A percentile compares a stretch with the other conserved stretches of the same genome.
These are phyloP conservation scores for Trypanosoma melophagium DNA, from an alignment of 208 protist species.

Conservation along the genomic window DNA sequence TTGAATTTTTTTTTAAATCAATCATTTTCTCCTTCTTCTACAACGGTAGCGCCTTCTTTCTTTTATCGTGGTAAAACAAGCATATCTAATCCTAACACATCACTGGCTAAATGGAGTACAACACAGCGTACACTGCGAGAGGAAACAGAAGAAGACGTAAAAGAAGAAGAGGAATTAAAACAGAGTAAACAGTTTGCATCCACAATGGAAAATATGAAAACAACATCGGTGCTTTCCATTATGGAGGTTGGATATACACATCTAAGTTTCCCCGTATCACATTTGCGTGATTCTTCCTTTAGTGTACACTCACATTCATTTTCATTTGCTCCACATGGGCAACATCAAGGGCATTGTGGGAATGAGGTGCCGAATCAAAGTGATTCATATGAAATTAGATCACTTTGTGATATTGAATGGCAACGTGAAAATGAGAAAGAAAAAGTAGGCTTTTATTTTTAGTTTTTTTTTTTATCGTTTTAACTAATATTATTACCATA, in stretches of 20 bases:
- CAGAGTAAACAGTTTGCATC: neutral
- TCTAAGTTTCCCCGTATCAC: neutral
- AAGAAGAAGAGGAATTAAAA: neutral
- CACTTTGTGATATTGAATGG: no score
- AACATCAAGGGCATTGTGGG: no score
- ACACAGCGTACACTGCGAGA: neutral
- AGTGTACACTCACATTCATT: neutral
- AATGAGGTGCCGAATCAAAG: no score
- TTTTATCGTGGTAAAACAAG: neutral
- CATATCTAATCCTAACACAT: neutral
- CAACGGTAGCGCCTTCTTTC: constrained; percentile 1
- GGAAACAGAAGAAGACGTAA: no score
- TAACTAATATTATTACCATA: constrained; percentile 2
- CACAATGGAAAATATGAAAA: neutral
- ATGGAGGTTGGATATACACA: neutral
- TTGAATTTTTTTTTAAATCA: no score
- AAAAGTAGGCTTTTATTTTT: neutral
- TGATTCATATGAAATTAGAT: no score
- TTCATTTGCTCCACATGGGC: neutral
- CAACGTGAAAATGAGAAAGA: constrained; percentile 6
- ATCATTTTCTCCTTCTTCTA: neutral
- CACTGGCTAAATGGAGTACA: no score
- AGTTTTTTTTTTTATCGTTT: neutral
- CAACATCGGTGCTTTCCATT: neutral
- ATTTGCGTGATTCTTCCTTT: neutral